Evolutionary conservation across 352 stramenopile genomes (phyloP), one percentile per base, ranked within the genome.

Genomic region (Phytophthora sansomeana): DNA sequence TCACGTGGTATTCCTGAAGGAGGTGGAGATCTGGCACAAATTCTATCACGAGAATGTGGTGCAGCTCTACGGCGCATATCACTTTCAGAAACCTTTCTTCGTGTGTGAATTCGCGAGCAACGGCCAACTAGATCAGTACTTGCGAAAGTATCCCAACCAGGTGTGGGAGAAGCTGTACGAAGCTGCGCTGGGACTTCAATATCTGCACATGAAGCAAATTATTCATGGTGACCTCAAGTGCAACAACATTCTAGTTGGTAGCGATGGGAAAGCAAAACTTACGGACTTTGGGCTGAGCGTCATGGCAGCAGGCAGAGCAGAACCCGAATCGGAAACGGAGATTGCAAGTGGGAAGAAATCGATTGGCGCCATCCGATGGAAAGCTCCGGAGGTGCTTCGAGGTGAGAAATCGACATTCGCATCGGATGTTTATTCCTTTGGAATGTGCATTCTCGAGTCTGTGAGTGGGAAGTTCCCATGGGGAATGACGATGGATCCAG

Each of bases 161-260:
- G 1, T 60, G 4, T 64, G 74, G 61, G 24, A 32, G 10, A 61
- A 72, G 29, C 10, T 80, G 49, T 55, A 58, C 26, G 64, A 83
- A 17, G 53, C 65, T 1, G 69, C 69, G 1, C 41, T 78, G n/a
- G 89, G 83, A 5, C 53, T 96, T 0, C 29, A 53, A 28, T 94
- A 67, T 89, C 19, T 88, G 88, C 73, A 63, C 21, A 9, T 53
- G 46, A 48, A 61, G 53, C 10, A 17, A 4, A 56, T 91, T 4
- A 61, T 96, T 8, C 90, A 97, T 50, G 72, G 83, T 6, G 88
- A 97, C 56, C 67, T 97, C 4, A 97, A 66, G 21, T 66, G 58
- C 38, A 43, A 43, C 16, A 48, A 48, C n/a, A 48, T 48, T 8
- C 19, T 48, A 11, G 14, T 28, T 48, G 41, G 17, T 6, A 29